Conservation (phyloP, 2,329 filamentous ascomycete species). For the Pseudodiploospora longispora region DNA sequence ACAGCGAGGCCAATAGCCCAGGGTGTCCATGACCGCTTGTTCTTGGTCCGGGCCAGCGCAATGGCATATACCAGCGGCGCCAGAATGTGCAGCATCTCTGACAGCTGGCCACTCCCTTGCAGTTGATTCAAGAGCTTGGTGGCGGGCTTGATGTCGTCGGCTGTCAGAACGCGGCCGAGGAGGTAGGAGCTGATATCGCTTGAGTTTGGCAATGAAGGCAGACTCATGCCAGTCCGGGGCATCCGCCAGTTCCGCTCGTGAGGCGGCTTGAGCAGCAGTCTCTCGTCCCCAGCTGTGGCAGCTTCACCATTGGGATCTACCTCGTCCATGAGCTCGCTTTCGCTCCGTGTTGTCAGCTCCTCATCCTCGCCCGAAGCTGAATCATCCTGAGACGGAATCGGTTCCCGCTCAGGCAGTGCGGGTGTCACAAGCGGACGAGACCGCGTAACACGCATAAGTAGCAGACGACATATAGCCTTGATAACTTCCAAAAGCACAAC, state of each 20-base stretch:
- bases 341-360: slow-evolving; percentile 29
- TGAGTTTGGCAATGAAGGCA: slow-evolving; percentile 74
- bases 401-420: slow-evolving; percentile 76
- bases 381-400: slow-evolving; percentile 52
- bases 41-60: slow-evolving; percentile 63
- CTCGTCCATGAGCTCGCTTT: slow-evolving; percentile 36
- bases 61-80: slow-evolving; percentile 81
- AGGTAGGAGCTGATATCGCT: slow-evolving; percentile 82
- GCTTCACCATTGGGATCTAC: slow-evolving; percentile 24
- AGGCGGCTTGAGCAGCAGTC: slow-evolving; percentile 20
- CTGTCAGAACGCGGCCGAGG: slow-evolving; percentile 80
- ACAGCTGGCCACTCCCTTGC: slow-evolving; percentile 63
- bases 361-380: slow-evolving; percentile 33
- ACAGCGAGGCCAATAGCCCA: slow-evolving; percentile 82
- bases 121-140: slow-evolving; percentile 77
- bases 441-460: slow-evolving; percentile 75
- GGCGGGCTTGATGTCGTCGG: slow-evolving; percentile 93
- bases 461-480: slow-evolving; percentile 76
- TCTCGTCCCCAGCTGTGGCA: slow-evolving; percentile 3
- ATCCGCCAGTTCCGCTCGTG: slow-evolving; percentile 69
- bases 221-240: slow-evolving; percentile 82
- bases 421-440: slow-evolving; percentile 76
- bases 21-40: slow-evolving; percentile 79
- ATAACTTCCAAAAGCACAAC: slow-evolving; percentile 77
- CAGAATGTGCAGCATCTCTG: slow-evolving; percentile 87